Evolutionary conservation across 306 rosid genomes (phyloP).

Genomic region (Begonia peltatifolia): DNA sequence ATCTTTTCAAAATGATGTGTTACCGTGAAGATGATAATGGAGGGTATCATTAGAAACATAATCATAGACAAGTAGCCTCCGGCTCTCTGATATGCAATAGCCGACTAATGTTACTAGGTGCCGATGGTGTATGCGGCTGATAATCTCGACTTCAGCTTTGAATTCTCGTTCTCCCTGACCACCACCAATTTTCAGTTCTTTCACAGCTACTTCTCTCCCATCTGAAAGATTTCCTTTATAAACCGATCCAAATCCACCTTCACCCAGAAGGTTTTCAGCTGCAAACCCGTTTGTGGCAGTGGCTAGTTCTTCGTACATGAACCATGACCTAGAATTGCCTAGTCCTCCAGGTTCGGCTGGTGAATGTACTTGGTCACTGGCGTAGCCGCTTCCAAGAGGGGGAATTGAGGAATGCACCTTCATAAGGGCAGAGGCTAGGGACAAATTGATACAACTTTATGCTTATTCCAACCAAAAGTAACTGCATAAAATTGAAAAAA

Average conservation of each 20-base stretch:
- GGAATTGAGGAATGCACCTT: conserved; percentile 65
- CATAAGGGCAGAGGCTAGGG: conserved; percentile 52
- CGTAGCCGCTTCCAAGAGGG: conserved; percentile 36
- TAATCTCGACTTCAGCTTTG: conserved; percentile 81
- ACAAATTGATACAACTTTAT: conserved; percentile 15
- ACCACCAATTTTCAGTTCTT: conserved; percentile 72
- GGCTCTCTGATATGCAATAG: conserved; percentile 58
- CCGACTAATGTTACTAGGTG: conserved; percentile 91
- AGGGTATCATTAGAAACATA: conserved; percentile 69
- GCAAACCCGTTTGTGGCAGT: conserved; percentile 79
- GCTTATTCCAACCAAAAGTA: conserved; percentile 3
- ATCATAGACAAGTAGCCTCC: conserved; percentile 84
- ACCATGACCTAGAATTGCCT: conserved; percentile 76
- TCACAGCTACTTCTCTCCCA: conserved; percentile 83
- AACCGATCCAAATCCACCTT: conserved; percentile 91
- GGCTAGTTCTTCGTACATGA: conserved; percentile 63
- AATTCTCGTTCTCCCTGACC: conserved; percentile 89
- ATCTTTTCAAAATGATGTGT: conserved; percentile 10
- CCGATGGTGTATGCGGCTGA: conserved; percentile 89
- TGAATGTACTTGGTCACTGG: conserved; percentile 34
- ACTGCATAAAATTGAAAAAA: background rate
- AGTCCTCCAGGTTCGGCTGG: conserved; percentile 48
- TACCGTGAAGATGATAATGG: conserved; percentile 82
- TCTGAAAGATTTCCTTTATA: conserved; percentile 76
- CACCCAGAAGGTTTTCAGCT: conserved; percentile 60